phyloP scores from a whole-genome alignment of 2,329 filamentous ascomycete genomes.

The Paracorniculantispora psalliotae region DNA sequence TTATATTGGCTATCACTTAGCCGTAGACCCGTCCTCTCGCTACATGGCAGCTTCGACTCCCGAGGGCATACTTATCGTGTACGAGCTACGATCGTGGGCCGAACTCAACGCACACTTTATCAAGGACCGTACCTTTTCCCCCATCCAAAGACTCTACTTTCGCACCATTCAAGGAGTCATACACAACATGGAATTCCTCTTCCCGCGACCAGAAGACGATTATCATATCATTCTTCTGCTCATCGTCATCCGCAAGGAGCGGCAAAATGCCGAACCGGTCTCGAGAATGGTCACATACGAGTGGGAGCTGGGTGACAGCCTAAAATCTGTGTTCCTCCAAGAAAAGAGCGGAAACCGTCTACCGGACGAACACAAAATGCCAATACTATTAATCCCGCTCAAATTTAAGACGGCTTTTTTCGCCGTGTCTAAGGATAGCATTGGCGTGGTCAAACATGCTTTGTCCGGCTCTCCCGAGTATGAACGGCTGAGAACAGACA shows the following conservation, averaged over 20 bases:
- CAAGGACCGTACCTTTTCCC: constrained; percentile 43
- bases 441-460: constrained; percentile 52
- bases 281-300: constrained; percentile 55
- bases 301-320: constrained; percentile 50
- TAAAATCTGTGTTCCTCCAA: constrained; percentile 40
- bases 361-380: constrained; percentile 51
- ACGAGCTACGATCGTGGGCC: constrained; percentile 57
- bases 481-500: constrained; percentile 37
- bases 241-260: constrained; percentile 44
- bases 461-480: constrained; percentile 47
- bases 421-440: constrained; percentile 55
- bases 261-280: constrained; percentile 20
- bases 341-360: constrained; percentile 48
- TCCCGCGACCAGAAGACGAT: constrained; percentile 61
- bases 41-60: constrained; percentile 65
- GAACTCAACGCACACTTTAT: constrained; percentile 47
- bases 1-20: constrained; percentile 61
- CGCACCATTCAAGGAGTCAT: constrained; percentile 65
- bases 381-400: constrained; percentile 67
- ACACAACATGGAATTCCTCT: constrained; percentile 80
- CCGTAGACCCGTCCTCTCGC: constrained; percentile 70
- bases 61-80: constrained; percentile 67
- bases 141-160: constrained; percentile 46
- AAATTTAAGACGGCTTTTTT: constrained; percentile 67
- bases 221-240: constrained; percentile 74